phyloP scores from a whole-genome alignment of 345 rosid genomes.

The Citrus reticulata region DNA sequence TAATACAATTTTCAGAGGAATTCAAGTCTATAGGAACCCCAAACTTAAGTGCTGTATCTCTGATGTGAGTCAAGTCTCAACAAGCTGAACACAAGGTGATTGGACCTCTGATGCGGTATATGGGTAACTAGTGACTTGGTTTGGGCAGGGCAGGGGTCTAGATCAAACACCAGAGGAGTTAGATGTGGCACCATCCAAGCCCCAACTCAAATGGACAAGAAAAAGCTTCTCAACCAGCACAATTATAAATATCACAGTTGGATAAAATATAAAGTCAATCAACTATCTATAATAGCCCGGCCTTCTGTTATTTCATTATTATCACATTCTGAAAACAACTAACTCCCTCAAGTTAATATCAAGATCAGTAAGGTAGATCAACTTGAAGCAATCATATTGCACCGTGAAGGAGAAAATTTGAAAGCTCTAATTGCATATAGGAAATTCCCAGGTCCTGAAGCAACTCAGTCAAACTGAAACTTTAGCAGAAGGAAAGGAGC shows the following conservation, averaged over 20 bases:
- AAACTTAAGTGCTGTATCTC: not conserved
- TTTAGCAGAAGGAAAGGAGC: not conserved
- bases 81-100: not conserved
- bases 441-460: not conserved
- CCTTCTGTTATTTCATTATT: not conserved
- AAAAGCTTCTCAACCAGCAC: no score
- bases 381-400: not conserved
- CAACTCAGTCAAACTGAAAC: not conserved
- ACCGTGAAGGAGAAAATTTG: not conserved
- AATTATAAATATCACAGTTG: no score
- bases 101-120: not conserved
- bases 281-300: no score
- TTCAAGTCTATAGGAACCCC: not conserved
- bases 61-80: not conserved
- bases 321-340: not conserved
- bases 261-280: no score
- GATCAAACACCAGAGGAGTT: no score
- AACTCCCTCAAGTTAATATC: not conserved
- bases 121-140: no score
- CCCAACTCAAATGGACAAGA: no score
- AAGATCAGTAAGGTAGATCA: not conserved
- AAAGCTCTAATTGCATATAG: not conserved
- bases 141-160: no score
- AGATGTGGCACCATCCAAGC: no score
- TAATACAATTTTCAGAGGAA: not conserved